A percentile compares a stretch with the other conserved stretches of the same genome.
These are phyloP conservation scores for Capsicum pubescens DNA, from an alignment of 257 asterid genomes.

Conservation along the genomic window DNA sequence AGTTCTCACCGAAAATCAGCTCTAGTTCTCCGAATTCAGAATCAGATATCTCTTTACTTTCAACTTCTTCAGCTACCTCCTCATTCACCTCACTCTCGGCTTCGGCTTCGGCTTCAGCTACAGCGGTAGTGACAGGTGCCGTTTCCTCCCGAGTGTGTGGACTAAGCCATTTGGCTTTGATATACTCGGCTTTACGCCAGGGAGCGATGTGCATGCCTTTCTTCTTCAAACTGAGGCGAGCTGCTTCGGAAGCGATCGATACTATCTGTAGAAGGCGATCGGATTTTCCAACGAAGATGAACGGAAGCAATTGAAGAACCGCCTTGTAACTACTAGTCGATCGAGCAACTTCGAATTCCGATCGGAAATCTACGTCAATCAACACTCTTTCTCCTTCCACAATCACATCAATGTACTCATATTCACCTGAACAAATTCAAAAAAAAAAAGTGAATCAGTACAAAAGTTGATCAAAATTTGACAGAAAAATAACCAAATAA, in stretches of 20 bases:
- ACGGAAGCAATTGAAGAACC: constrained; percentile 66
- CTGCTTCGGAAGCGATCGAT: constrained; percentile 77
- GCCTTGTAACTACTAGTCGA: constrained; percentile 70
- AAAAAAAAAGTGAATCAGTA: neutral
- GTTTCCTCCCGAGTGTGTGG: constrained; percentile 50
- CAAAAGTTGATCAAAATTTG: neutral
- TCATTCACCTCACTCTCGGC: constrained; percentile 30
- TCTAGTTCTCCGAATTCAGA: constrained; percentile 63
- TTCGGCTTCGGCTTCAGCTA: constrained; percentile 12
- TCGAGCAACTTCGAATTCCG: constrained; percentile 90
- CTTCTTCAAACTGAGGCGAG: constrained; percentile 77
- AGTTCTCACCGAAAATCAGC: constrained; percentile 66
- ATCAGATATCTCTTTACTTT: constrained; percentile 36
- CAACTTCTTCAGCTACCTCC: constrained; percentile 32
- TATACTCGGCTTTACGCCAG: constrained; percentile 89
- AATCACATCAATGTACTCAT: constrained; percentile 85
- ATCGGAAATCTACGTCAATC: constrained; percentile 85
- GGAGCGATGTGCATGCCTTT: constrained; percentile 97
- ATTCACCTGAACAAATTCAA: constrained; percentile 55
- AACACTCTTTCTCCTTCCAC: constrained; percentile 64
- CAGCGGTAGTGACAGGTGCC: no score
- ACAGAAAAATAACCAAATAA: neutral
- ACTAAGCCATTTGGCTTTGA: constrained; percentile 83
- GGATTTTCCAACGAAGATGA: constrained; percentile 74
- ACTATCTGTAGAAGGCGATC: constrained; percentile 85